These are phyloP conservation scores for Alternaria conjuncta DNA, from an alignment of 2,329 filamentous ascomycete species.

Conservation along the genomic window DNA sequence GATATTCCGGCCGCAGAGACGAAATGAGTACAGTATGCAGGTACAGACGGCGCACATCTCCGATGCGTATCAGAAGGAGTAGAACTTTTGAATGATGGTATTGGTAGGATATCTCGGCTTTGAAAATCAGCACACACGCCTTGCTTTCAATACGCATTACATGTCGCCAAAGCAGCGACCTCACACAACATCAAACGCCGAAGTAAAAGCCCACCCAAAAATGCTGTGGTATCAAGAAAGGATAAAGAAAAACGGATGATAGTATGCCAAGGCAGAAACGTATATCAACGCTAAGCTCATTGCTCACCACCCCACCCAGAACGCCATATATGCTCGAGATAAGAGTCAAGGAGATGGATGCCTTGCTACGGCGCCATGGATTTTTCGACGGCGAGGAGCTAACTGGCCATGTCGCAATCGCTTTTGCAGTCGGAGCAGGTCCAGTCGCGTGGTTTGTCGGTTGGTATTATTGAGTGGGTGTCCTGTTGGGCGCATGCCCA, in stretches of 20 bases:
- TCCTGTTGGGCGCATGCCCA: constrained; percentile 20
- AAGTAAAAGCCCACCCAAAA: background rate
- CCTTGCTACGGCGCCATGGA: background rate
- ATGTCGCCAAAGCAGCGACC: background rate
- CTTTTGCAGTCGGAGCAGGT: constrained; percentile 15
- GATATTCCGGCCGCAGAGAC: background rate
- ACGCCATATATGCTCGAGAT: background rate
- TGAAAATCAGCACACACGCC: background rate
- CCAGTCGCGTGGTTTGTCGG: constrained; percentile 6
- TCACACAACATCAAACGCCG: background rate
- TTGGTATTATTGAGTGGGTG: background rate
- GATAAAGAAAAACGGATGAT: background rate
- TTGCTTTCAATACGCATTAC: background rate
- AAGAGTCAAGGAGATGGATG: background rate
- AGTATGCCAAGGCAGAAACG: background rate
- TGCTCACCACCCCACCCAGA: background rate
- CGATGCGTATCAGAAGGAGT: background rate
- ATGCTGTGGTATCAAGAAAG: constrained; percentile 1
- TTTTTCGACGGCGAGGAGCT: background rate
- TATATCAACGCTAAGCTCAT: background rate
- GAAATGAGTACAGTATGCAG: background rate
- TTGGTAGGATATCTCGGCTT: background rate
- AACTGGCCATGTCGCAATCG: background rate
- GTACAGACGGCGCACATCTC: background rate
- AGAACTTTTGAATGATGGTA: background rate